phyloP scores from a whole-genome alignment of 768 basidiomycete genomes.

The Serendipita vermifera region DNA sequence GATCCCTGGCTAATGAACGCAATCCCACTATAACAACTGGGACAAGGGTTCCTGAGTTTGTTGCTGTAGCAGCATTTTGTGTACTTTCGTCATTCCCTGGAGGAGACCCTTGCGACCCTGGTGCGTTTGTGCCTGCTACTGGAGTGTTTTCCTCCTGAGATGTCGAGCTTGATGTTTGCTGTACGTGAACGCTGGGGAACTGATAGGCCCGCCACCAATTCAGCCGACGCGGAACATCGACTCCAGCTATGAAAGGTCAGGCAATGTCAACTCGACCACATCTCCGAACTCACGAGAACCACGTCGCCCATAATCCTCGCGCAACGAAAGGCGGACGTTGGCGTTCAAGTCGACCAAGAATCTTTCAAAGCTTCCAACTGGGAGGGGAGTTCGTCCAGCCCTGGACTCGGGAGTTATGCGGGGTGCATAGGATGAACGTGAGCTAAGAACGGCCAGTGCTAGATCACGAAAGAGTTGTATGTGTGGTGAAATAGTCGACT shows the following conservation, averaged over 20 bases:
- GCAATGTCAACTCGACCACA: background rate
- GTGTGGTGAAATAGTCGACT: background rate
- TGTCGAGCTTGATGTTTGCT: background rate
- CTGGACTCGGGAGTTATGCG: background rate
- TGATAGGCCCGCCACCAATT: background rate
- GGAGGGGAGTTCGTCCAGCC: background rate
- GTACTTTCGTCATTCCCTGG: background rate
- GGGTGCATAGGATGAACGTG: background rate
- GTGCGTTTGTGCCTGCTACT: background rate
- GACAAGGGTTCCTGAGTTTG: background rate
- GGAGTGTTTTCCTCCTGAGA: background rate
- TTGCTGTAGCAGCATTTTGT: background rate
- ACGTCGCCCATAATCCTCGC: background rate
- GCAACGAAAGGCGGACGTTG: background rate
- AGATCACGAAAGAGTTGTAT: background rate
- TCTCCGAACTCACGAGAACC: background rate
- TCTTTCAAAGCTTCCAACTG: background rate
- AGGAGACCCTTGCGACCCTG: background rate
- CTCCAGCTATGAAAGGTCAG: no score
- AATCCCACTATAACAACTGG: background rate
- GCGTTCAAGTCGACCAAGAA: background rate
- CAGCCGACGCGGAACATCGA: background rate
- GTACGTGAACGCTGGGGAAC: background rate
- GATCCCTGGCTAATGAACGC: no score
- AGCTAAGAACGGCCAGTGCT: background rate